A percentile compares a stretch with the other conserved stretches of the same genome.
These are phyloP conservation scores for Diplodia sapinea DNA, from an alignment of 2,329 filamentous ascomycete species.

Conservation along the genomic window DNA sequence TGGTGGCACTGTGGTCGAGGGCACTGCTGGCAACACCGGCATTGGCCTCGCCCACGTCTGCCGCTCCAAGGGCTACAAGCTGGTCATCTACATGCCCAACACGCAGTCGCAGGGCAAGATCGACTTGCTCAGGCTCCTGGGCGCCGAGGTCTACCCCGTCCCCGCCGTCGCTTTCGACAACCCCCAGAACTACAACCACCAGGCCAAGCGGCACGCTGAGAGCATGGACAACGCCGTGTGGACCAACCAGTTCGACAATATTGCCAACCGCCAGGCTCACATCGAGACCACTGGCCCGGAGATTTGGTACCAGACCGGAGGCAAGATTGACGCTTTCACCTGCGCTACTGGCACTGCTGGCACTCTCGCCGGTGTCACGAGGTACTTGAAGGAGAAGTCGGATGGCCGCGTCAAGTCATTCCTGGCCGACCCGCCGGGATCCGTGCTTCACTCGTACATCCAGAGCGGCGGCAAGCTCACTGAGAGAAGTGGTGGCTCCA, in stretches of 20 bases:
- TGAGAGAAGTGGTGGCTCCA: conserved; percentile 84
- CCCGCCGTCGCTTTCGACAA: conserved; percentile 96
- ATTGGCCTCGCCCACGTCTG: conserved; percentile 98
- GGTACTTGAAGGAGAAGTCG: conserved; percentile 84
- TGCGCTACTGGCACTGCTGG: conserved; percentile 93
- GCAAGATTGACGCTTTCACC: conserved; percentile 90
- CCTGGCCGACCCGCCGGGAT: conserved; percentile 92
- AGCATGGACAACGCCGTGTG: conserved; percentile 85
- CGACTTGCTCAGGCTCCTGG: conserved; percentile 85
- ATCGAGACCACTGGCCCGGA: conserved; percentile 97
- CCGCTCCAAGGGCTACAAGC: conserved; percentile 85
- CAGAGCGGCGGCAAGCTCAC: conserved; percentile 79
- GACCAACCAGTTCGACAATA: conserved; percentile 99
- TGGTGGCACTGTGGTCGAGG: conserved; percentile 94
- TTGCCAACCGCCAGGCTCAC: conserved; percentile 89
- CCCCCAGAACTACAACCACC: conserved; percentile 97
- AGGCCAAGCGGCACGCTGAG: conserved; percentile 89
- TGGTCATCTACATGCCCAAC: conserved; percentile 99
- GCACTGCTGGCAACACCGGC: conserved; percentile 96
- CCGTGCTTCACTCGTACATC: conserved; percentile 91
- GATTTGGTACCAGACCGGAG: conserved; percentile 91
- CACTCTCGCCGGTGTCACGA: conserved; percentile 85
- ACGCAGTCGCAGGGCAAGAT: conserved; percentile 98
- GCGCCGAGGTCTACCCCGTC: conserved; percentile 94
- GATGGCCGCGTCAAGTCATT: conserved; percentile 81